Evolutionary conservation across 2,329 filamentous ascomycete genomes (phyloP).

Genomic region (Bisporella sp.): DNA sequence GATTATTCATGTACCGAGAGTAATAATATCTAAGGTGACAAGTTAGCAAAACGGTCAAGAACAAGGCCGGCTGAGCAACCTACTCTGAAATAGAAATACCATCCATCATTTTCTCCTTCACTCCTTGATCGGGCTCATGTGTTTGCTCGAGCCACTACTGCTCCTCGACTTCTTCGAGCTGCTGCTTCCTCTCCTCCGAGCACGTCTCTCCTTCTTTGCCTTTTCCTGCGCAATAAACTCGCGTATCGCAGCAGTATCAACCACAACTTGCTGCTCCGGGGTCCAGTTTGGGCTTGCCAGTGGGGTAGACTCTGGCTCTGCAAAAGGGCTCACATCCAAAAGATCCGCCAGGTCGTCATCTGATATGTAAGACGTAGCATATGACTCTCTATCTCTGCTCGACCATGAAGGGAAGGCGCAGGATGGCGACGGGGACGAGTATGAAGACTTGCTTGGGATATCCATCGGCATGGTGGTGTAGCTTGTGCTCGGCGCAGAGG

Average conservation of each 20-base stretch:
- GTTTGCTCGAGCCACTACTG: conserved; percentile 35
- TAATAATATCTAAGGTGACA: background rate
- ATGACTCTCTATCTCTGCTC: conserved; percentile 26
- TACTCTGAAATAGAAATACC: background rate
- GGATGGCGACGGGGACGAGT: conserved; percentile 19
- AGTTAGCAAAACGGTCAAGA: conserved; percentile 14
- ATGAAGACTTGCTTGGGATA: conserved; percentile 17
- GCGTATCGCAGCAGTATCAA: conserved; percentile 18
- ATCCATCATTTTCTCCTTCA: conserved; percentile 29
- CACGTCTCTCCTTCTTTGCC: conserved; percentile 18
- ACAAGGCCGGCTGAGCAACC: background rate
- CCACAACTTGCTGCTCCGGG: conserved; percentile 18
- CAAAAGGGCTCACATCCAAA: conserved; percentile 46
- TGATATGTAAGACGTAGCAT: conserved; percentile 35
- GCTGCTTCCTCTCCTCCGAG: conserved; percentile 14
- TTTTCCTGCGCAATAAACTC: conserved; percentile 20
- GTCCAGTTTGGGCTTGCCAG: conserved; percentile 23
- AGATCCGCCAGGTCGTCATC: conserved; percentile 48
- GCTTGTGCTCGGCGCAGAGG: conserved; percentile 18
- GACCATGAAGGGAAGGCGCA: conserved; percentile 56
- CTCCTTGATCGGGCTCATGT: conserved; percentile 52
- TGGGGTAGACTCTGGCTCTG: conserved; percentile 35
- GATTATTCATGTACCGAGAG: too few relatives aligned
- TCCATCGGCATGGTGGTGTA: conserved; percentile 22
- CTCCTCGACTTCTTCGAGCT: conserved; percentile 26